phyloP scores from a whole-genome alignment of 2,329 filamentous ascomycete species.

The Tolypocladium endophyticum region DNA sequence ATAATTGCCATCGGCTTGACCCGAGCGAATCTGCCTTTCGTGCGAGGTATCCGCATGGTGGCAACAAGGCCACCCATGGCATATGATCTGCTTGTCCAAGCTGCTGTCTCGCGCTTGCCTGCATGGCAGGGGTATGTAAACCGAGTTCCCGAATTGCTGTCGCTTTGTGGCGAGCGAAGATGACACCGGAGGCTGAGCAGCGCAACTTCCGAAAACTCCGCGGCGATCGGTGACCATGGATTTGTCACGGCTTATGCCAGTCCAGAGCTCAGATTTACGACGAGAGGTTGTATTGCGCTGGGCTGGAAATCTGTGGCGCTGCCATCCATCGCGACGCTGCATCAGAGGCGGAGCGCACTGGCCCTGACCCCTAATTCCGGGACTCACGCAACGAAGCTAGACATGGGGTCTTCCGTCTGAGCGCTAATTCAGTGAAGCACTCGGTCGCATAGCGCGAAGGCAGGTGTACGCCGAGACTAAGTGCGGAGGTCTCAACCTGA shows the following conservation, averaged over 20 bases:
- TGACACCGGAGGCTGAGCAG: not conserved
- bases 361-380: not conserved
- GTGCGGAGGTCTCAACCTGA: not conserved
- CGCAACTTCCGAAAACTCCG: not conserved
- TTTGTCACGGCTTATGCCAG: not conserved
- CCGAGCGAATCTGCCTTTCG: not conserved
- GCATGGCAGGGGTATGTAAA: not conserved
- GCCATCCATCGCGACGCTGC: not conserved
- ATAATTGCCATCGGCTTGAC: not conserved
- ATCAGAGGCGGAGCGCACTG: not conserved
- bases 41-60: not conserved
- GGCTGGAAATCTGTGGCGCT: not conserved
- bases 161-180: not conserved
- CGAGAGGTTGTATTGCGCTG: not conserved
- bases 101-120: not conserved
- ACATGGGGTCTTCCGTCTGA: not conserved
- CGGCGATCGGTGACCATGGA: not conserved
- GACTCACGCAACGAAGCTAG: not conserved
- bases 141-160: not conserved
- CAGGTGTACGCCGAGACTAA: not conserved
- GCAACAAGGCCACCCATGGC: not conserved
- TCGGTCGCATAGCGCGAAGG: not conserved
- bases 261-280: not conserved
- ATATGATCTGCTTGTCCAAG: not conserved
- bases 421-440: not conserved